Base-by-base conservation (phyloP, 75 land plant species). In the Cryptomeria japonica region DNA sequence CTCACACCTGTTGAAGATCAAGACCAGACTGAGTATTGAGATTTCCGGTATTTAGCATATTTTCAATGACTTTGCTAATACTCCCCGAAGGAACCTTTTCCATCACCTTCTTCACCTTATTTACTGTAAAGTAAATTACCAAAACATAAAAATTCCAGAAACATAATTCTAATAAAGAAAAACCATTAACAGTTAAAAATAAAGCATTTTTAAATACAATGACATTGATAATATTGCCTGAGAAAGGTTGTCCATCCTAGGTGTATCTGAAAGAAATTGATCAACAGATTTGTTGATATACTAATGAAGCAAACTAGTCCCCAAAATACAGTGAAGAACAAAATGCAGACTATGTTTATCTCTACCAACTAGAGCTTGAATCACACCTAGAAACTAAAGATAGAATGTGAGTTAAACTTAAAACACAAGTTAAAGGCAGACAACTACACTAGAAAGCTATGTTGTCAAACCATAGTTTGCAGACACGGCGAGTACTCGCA, bases 1-100 rank as follows among this genome's bases (percentile, higher is more conserved):
- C 16, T 55, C 68, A 53, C 56, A 97, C 99, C 99, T 98, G 99
- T 86, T 93, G 95, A 42, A 98, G 90, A 87, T 98, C 99, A 86
- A 98, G 88, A 73, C 94, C 95, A 39, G 96, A 88, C 36, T 87
- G 87, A 37, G 96, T 88, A 37, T 58, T 88, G 77, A 98, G 61
- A 80, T 92, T 95, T 84, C 99, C 99, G 44, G 95, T 95, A 87
- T 92, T 98, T 85, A 98, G 87, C 89, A 95, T 87, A 68, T 85
- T 91, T 87, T 98, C 99, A 86, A 98, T 86, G 82, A 89, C 86
- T 87, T 89, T 91, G 42, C 96, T 88, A 75, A 97, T 64, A 47
- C 87, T 88, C 83, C 75, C 84, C 3, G 94, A 14, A 87, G 93
- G 86, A 91, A 89, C 91, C 87, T 92, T 97, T 18, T 94, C 93